Base-by-base conservation (phyloP, 441 rosid species). In the Pelargonium fulgidum region DNA sequence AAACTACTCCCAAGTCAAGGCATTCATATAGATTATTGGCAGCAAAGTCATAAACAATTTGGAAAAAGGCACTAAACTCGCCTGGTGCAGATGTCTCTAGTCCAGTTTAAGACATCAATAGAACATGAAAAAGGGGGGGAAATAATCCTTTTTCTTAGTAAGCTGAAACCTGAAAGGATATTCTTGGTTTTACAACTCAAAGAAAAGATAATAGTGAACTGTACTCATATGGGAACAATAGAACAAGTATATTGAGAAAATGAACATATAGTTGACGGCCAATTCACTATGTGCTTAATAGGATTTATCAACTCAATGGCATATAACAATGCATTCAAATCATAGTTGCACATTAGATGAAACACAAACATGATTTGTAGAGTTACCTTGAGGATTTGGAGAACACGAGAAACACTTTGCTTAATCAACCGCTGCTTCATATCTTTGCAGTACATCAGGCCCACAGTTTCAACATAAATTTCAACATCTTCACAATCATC, bases 361-460 rank as follows among this genome's bases (percentile, higher is more conserved):
- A 16, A 29, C 17, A 58, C 10, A 66, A 17, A 19, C 44, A 68
- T 45, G 74, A 29, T 48, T 56, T 17, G 61, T 54, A 56, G 59
- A 75, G 73, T 75, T 87, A 93, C 98, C 96, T 89, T 88, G 66
- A 93, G 96, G 69, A 93, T 79, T 63, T 89, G 91, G 52, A 93
- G 96, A 63, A 89, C 95, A 24, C 95, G 88, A n/a, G 86, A 75
- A 44, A 93, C 97, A 70, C 85, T 89, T 81, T 91, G 96, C 81
- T 93, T 93, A 82, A 89, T 84, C n/a, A 93, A 79, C 56, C 95
- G 79, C 77, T 91, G 97, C 81, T 88, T 93, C 91, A 89, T 83
- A 33, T 93, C 99, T 74, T 84, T 89, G 80, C 97, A 88, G 76
- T 91, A 93, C 97, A 93, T 93, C 42, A 93, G 79, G 8, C 96